Evolutionary conservation across 371 early-diverging fungal species (phyloP).

Genomic region (Haplosporangium sp.): DNA sequence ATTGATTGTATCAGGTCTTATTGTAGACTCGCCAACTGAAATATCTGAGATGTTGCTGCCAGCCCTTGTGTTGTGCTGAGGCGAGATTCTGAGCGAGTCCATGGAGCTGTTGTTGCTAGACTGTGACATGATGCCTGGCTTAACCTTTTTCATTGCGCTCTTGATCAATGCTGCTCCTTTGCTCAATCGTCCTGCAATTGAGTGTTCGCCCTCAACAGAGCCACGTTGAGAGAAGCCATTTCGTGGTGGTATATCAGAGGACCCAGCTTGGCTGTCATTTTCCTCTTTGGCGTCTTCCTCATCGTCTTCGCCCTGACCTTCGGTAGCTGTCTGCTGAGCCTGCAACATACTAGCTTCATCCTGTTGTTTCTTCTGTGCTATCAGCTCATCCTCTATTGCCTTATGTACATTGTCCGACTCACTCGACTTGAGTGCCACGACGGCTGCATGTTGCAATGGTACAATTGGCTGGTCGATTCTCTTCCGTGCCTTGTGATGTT

Average conservation of each 20-base stretch:
- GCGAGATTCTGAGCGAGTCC: slow-evolving; percentile 7
- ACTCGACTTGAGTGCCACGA: too few species aligned
- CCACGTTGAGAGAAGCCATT: neutral
- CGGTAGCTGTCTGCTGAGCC: too few species aligned
- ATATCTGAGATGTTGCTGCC: slow-evolving; percentile 2
- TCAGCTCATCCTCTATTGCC: too few species aligned
- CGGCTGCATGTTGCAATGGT: neutral
- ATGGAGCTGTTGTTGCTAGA: slow-evolving; percentile 5
- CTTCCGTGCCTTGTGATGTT: neutral
- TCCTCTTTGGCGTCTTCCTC: neutral
- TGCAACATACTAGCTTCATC: too few species aligned
- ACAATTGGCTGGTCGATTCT: neutral
- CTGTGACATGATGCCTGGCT: slow-evolving; percentile 4
- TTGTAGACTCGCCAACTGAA: neutral
- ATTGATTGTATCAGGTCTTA: neutral
- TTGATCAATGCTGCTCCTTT: slow-evolving; percentile 31
- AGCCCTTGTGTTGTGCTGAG: neutral
- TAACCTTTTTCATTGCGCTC: slow-evolving; percentile 20
- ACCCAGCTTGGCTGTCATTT: neutral
- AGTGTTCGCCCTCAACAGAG: slow-evolving; percentile 8
- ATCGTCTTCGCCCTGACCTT: too few species aligned
- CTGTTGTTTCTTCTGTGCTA: too few species aligned
- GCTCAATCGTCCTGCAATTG: slow-evolving; percentile 24
- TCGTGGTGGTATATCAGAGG: slow-evolving; percentile 2
- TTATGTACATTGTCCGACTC: too few species aligned